These are phyloP conservation scores for Penicillium sp. DNA, from an alignment of 2,329 filamentous ascomycete species.

Conservation along the genomic window DNA sequence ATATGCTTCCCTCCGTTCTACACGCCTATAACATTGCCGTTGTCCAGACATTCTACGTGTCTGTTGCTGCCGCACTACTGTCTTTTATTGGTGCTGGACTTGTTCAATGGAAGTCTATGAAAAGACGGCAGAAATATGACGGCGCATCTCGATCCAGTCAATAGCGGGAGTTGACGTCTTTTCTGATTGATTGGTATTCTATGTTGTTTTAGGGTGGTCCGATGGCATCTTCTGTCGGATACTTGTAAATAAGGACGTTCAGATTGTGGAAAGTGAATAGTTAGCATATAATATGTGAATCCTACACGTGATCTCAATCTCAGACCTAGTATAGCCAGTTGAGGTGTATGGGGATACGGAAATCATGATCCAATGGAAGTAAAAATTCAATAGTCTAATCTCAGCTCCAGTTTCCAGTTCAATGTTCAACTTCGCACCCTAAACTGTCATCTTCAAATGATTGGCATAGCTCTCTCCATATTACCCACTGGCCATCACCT, in stretches of 20 bases:
- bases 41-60: slow-evolving; percentile 33
- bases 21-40: slow-evolving; percentile 33
- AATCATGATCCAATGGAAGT: neutral
- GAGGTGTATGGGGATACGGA: neutral
- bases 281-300: neutral
- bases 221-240: neutral
- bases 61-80: slow-evolving; percentile 28
- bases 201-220: neutral
- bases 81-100: slow-evolving; percentile 27
- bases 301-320: too few species aligned
- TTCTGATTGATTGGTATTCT: neutral
- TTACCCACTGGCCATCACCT: slow-evolving; percentile 6
- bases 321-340: neutral
- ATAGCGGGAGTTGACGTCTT: neutral
- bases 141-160: neutral
- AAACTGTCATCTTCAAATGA: slow-evolving; percentile 2
- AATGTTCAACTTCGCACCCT: neutral
- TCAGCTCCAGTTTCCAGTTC: neutral
- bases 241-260: neutral
- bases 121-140: slow-evolving; percentile 5
- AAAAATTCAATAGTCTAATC: neutral
- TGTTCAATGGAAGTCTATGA: slow-evolving; percentile 37
- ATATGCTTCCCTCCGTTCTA: slow-evolving; percentile 26
- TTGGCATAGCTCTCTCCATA: slow-evolving; percentile 9
- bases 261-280: neutral